A percentile compares a stretch with the other conserved stretches of the same genome.
Conservation (phyloP, 176 grass and related monocot species). For the Zoysia pacifica region DNA sequence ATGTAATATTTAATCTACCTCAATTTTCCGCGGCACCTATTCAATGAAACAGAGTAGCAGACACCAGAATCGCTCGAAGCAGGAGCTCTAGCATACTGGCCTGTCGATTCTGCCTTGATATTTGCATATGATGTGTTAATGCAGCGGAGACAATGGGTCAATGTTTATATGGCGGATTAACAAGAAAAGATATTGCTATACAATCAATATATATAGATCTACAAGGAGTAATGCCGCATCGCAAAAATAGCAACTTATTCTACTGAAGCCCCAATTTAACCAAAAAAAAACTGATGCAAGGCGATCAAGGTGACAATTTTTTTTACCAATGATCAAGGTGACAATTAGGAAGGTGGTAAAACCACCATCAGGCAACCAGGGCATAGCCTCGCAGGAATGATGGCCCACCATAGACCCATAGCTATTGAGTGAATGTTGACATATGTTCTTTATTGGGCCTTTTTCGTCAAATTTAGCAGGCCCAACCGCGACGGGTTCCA, state of each 20-base stretch:
- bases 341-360: neutral
- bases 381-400: neutral
- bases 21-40: too few species aligned
- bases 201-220: slow-evolving; percentile 24
- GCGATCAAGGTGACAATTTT: neutral
- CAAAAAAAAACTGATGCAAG: slow-evolving; percentile 5
- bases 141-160: neutral
- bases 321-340: too few species aligned
- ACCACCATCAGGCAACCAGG: slow-evolving; percentile 7
- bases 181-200: neutral
- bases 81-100: too few species aligned
- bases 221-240: slow-evolving; percentile 1
- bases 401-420: too few species aligned
- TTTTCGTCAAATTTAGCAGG: too few species aligned
- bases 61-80: too few species aligned
- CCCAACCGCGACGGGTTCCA: neutral
- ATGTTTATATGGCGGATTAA: too few species aligned
- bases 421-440: too few species aligned
- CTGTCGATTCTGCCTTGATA: too few species aligned
- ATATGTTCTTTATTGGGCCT: too few species aligned
- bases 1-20: too few species aligned
- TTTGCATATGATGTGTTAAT: neutral
- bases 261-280: slow-evolving; percentile 2
- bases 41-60: too few species aligned
- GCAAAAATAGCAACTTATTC: slow-evolving; percentile 14